Conservation (phyloP, 1,284 basidiomycete genomes). For the Fistulinella cinereoalba region DNA sequence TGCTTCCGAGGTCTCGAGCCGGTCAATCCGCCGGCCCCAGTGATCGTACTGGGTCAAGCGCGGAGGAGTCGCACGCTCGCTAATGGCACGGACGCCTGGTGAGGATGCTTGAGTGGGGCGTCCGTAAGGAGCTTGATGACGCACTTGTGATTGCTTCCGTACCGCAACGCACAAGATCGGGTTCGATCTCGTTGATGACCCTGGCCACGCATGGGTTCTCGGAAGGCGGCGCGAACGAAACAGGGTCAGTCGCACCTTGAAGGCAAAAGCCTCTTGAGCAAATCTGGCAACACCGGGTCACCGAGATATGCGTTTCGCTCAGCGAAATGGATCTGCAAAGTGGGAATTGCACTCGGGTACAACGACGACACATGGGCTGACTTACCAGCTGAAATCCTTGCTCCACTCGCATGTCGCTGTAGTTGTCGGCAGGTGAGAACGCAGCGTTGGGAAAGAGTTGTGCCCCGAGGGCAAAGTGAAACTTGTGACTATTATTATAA, state of each 20-base stretch:
- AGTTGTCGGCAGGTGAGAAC: conserved; percentile 8
- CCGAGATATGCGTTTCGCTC: conserved; percentile 59
- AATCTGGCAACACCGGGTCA: conserved; percentile 55
- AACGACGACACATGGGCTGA: conserved; percentile 18
- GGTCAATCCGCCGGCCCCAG: conserved; percentile 65
- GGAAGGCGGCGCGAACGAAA: not conserved
- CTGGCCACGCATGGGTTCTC: not conserved
- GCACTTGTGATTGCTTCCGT: conserved; percentile 51
- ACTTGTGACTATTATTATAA: too few relatives aligned
- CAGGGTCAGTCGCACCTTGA: conserved; percentile 30
- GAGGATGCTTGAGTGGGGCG: conserved; percentile 1
- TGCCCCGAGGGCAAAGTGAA: too few relatives aligned
- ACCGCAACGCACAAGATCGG: conserved; percentile 55
- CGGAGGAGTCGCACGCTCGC: conserved; percentile 45
- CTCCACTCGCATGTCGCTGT: conserved; percentile 52
- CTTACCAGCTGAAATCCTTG: conserved; percentile 65
- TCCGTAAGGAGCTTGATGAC: conserved; percentile 11
- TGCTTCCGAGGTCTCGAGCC: conserved; percentile 63
- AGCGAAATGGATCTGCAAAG: conserved; percentile 34
- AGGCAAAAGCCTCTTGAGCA: conserved; percentile 57
- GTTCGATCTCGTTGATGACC: conserved; percentile 45
- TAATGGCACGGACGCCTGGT: conserved; percentile 49
- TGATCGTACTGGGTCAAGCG: conserved; percentile 64
- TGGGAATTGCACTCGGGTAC: not conserved
- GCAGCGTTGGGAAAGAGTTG: too few relatives aligned